These are phyloP conservation scores for Cyclotella distinguenda DNA, from an alignment of 108 stramenopile species.

Conservation along the genomic window DNA sequence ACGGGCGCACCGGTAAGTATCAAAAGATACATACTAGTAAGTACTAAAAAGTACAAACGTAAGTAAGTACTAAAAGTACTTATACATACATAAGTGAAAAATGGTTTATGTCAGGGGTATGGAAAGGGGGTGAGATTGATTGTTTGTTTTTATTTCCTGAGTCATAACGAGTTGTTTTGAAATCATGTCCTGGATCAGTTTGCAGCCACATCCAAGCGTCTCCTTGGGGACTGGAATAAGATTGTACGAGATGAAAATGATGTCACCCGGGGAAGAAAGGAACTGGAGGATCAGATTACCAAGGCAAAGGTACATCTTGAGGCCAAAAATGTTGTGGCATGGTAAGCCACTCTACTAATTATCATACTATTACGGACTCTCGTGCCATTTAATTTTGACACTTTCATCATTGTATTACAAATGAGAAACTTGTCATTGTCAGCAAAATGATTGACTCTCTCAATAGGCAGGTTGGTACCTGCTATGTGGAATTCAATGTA, in stretches of 20 bases:
- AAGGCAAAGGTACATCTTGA: conserved; percentile 78
- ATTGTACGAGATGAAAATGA: conserved; percentile 80
- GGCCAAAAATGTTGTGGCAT: conserved; percentile 52
- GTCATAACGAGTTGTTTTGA: background rate
- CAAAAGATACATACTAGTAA: too few species aligned
- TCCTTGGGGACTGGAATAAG: conserved; percentile 73
- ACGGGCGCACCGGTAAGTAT: too few species aligned
- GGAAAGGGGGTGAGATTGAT: too few species aligned
- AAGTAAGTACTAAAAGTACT: too few species aligned
- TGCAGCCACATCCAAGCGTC: conserved; percentile 62
- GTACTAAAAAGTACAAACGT: too few species aligned
- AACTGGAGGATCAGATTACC: conserved; percentile 71
- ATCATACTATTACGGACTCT: background rate
- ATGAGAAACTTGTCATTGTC: conserved; percentile 53
- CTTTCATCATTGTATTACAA: background rate
- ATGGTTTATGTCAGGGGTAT: too few species aligned
- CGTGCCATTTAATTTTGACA: background rate
- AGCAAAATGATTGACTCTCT: conserved; percentile 76
- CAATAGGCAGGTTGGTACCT: conserved; percentile 26
- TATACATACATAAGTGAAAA: too few species aligned
- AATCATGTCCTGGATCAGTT: conserved; percentile 56
- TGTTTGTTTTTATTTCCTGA: background rate
- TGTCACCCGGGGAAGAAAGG: conserved; percentile 69
- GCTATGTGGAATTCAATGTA: background rate
- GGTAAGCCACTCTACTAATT: background rate